Evolutionary conservation across 1,284 basidiomycete species (phyloP), one percentile per base, ranked within the genome.

Genomic region (Lentinus polychrous): DNA sequence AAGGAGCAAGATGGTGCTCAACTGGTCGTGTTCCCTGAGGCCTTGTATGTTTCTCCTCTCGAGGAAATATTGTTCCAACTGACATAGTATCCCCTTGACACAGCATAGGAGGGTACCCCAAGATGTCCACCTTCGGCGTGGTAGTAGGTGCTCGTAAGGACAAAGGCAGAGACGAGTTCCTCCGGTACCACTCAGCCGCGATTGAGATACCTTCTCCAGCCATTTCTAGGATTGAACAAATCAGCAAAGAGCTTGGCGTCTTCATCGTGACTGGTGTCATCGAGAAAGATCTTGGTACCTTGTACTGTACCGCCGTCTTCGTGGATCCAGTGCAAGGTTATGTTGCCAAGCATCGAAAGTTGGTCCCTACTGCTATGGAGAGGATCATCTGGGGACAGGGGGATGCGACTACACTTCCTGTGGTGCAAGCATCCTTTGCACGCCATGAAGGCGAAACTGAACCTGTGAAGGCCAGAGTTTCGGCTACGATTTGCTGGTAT

Each of bases 1-100:
- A 74, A 72, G 50, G 68, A 76, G 33, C 66, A 74, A 38, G 75
- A 78, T 52, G 68, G 68, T 2, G 67, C 75, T 0, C 73, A 81
- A 55, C 60, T 88, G 1, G 79, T 75, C 22, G 79, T 87, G 12
- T 83, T 89, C 57, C 86, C 85, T 2, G 85, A 89, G 61, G 86
- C 82, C 15, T 86, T 84, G 72, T 84, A 64, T 60, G 78, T 56
- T 48, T 42, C 45, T 51, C 43, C 53, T 43, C 48, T 56, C 41
- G 20, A 43, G 15, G 24, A 27, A 45, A 22, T 35, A 52, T 3
- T 35, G 46, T 22, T 23, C 23, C 43, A 45, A 32, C 33, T 44
- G 22, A 37, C n/a, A 36, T 43, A 22, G 23, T 35, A 37, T 47
- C 32, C 43, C 44, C 10, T 14, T 34, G 17, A 38, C 45, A n/a